Evolutionary conservation across 257 asterid genomes (phyloP).

Genomic region (Nyctanthes arbortristis): DNA sequence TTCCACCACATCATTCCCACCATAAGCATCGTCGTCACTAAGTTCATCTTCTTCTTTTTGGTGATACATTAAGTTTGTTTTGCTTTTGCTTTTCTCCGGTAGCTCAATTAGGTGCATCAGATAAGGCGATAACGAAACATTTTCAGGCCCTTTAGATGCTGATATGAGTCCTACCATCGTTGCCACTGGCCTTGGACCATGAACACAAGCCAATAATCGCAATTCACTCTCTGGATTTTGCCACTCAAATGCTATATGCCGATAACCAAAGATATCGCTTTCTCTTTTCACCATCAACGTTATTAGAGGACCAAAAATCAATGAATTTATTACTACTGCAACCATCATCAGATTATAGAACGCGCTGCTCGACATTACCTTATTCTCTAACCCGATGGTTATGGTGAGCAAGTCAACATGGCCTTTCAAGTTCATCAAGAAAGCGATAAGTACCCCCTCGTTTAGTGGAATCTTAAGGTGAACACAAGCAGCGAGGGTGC

Average conservation of each 20-base stretch:
- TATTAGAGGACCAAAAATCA: slow-evolving; percentile 88
- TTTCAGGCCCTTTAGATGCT: slow-evolving; percentile 63
- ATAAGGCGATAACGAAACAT: slow-evolving; percentile 70
- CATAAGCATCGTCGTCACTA: slow-evolving; percentile 89
- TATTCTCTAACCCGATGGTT: slow-evolving; percentile 51
- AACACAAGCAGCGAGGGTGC: slow-evolving; percentile 78
- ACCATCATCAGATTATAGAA: slow-evolving; percentile 77
- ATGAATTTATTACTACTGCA: slow-evolving; percentile 69
- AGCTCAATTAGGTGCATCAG: slow-evolving; percentile 91
- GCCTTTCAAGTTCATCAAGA: slow-evolving; percentile 94
- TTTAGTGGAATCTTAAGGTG: slow-evolving; percentile 78
- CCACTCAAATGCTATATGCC: slow-evolving; percentile 62
- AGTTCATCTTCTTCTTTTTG: slow-evolving; percentile 85
- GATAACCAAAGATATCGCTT: slow-evolving; percentile 64
- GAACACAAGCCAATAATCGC: slow-evolving; percentile 75
- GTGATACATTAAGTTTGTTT: slow-evolving; percentile 62
- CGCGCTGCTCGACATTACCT: slow-evolving; percentile 54
- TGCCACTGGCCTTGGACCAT: slow-evolving; percentile 86
- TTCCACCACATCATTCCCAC: slow-evolving; percentile 94
- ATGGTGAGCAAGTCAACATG: slow-evolving; percentile 86
- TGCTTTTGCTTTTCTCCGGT: slow-evolving; percentile 71
- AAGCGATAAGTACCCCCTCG: slow-evolving; percentile 91
- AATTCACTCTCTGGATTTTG: slow-evolving; percentile 77
- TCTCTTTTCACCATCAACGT: slow-evolving; percentile 82
- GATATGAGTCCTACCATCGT: slow-evolving; percentile 79